Base-by-base conservation (phyloP, 2,329 filamentous ascomycete species). In the Alternaria solani region DNA sequence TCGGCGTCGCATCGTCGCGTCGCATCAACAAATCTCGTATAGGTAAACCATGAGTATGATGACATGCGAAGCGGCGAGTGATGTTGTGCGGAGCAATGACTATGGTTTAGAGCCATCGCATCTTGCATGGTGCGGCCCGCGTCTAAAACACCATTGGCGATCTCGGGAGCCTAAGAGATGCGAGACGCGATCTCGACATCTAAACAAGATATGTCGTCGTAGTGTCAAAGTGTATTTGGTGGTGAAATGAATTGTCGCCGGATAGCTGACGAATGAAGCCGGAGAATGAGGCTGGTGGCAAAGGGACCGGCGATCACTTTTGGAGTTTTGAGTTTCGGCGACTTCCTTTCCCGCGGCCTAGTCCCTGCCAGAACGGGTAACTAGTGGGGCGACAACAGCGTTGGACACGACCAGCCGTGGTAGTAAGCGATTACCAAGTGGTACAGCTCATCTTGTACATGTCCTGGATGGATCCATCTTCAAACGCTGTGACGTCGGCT, bases 401-500 rank as follows among this genome's bases (percentile, higher is more conserved):
- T 49, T 49, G 46, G 61, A 63, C 11, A 51, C 34, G 34, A 36
- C 32, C 39, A 47, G 49, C 59, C 36, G 43, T 18, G 26, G 44
- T 23, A 34, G 30, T 51, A 54, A 55, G 55, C 52, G 48, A 62
- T 48, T 36, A 23, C 38, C 36, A 23, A 48, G 57, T 41, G 20
- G 23, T 26, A 61, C 55, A 51, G 20, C 44, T 26, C 48, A 44
- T 36, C 44, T 57, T 58, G 51, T 48, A 57, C 53, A 26, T 28
- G 28, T 49, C 49, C 54, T 44, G 52, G 25, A 43, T 41, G 43
- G 39, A 46, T 48, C 39, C 54, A 26, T 38, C 55, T 49, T 60
- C 32, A 64, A 59, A 54, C 51, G 64, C 57, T 46, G 57, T 65
- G 25, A 12, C 34, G 47, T 30, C 16, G 41, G 54, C 44, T 43